phyloP scores from a whole-genome alignment of 2,329 filamentous ascomycete species.

The Colletotrichum siamense region DNA sequence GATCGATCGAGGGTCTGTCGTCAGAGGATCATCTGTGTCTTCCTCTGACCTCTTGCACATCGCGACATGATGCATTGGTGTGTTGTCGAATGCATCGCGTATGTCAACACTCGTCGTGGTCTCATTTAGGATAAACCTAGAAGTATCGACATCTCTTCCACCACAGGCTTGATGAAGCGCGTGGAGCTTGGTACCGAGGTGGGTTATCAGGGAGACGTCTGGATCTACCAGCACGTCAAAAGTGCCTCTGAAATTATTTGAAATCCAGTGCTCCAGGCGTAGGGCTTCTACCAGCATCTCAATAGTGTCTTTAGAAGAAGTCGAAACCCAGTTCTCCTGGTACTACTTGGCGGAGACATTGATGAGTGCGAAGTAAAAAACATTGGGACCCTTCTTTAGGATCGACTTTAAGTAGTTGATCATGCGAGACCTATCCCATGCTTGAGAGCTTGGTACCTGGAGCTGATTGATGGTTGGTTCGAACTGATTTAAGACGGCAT shows the following conservation, averaged over 20 bases:
- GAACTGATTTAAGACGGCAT: background rate
- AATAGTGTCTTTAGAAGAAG: background rate
- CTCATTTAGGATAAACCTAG: background rate
- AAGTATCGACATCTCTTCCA: background rate
- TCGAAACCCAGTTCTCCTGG: background rate
- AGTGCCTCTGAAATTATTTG: accelerated
- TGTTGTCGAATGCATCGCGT: background rate
- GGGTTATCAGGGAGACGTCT: background rate
- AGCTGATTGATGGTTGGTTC: background rate
- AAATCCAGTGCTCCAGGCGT: accelerated
- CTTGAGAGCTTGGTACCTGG: accelerated
- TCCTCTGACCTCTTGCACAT: background rate
- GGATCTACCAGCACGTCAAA: accelerated
- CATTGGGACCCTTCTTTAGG: background rate
- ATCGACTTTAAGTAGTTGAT: background rate
- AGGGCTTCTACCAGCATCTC: background rate
- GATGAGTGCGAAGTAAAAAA: background rate
- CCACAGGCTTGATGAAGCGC: background rate
- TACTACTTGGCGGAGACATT: background rate
- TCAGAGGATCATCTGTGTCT: background rate
- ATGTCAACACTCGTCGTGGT: background rate
- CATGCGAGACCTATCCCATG: background rate
- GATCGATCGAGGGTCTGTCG: background rate
- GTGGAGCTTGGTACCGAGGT: background rate
- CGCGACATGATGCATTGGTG: background rate